Percentiles rank a stretch among this genome's conserved stretches.
Conservation (phyloP, 805 yeast genomes). For the Scheffersomyces ergatensis region DNA sequence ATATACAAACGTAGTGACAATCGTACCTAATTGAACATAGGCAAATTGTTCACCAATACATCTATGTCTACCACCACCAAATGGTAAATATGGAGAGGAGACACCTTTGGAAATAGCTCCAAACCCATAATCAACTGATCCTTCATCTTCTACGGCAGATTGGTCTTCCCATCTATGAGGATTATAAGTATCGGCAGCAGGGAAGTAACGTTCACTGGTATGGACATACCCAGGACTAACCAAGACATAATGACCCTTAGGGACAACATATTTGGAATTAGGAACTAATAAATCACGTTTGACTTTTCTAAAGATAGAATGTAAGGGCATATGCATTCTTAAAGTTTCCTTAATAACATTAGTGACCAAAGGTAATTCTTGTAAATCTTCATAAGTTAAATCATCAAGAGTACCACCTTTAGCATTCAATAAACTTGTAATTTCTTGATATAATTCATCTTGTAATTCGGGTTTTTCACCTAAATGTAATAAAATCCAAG, state of each 20-base stretch:
- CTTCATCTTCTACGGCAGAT: constrained; percentile 14
- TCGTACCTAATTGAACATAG: constrained; percentile 84
- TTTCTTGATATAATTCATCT: constrained; percentile 76
- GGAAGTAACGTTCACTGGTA: constrained; percentile 75
- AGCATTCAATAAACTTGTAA: constrained; percentile 58
- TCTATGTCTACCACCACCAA: constrained; percentile 99
- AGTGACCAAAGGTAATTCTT: constrained; percentile 76
- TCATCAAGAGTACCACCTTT: constrained; percentile 47
- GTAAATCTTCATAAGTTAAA: constrained; percentile 78
- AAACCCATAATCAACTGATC: constrained; percentile 87
- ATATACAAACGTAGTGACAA: constrained; percentile 71
- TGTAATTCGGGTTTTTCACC: constrained; percentile 86
- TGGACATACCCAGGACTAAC: constrained; percentile 93
- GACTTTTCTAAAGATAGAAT: constrained; percentile 93
- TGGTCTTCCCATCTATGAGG: constrained; percentile 79
- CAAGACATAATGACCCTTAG: constrained; percentile 83
- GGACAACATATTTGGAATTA: constrained; percentile 74
- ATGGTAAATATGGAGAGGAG: constrained; percentile 91
- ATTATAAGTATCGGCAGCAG: constrained; percentile 65
- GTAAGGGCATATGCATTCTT: constrained; percentile 95
- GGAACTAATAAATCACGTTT: constrained; percentile 76
- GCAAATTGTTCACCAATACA: constrained; percentile 99
- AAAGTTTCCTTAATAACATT: constrained; percentile 88
- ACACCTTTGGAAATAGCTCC: constrained; percentile 97
- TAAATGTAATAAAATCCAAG: constrained; percentile 90